These are phyloP conservation scores for Guillardia theta DNA, from an alignment of 78 protist species.

Conservation along the genomic window DNA sequence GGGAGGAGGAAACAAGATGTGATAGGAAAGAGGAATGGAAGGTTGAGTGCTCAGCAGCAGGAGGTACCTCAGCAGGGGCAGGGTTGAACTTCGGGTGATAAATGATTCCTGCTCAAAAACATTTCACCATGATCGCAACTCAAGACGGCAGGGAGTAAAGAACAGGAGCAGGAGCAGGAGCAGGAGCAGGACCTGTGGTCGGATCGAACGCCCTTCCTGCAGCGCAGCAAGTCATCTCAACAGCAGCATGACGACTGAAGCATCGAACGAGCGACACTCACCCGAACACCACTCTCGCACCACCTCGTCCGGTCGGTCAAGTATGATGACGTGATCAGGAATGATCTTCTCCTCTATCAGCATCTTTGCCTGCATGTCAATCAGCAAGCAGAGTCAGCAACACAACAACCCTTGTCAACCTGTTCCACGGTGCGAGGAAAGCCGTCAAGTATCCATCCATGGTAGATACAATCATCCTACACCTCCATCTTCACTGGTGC, in stretches of 20 bases:
- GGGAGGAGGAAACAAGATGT: too few relatives aligned
- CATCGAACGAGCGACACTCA: background rate
- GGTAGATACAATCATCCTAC: background rate
- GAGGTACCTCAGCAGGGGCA: background rate
- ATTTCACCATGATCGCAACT: too few relatives aligned
- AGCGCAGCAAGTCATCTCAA: too few relatives aligned
- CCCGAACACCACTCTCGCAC: background rate
- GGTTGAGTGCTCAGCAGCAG: too few relatives aligned
- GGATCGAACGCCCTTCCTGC: too few relatives aligned
- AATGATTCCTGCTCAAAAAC: background rate
- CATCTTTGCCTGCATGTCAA: background rate
- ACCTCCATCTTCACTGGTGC: background rate
- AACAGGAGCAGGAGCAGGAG: too few relatives aligned
- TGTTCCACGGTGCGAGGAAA: background rate
- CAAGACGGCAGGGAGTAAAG: too few relatives aligned
- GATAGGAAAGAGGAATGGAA: too few relatives aligned
- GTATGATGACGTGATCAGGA: background rate
- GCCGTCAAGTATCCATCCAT: background rate
- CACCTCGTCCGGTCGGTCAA: background rate
- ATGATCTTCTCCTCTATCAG: background rate
- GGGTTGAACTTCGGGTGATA: constrained; percentile 30
- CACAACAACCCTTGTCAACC: background rate
- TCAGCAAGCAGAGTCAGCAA: background rate
- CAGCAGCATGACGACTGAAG: too few relatives aligned
- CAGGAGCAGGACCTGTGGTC: too few relatives aligned